phyloP scores from a whole-genome alignment of 2,329 filamentous ascomycete genomes.

The Colletotrichum theobromicola region DNA sequence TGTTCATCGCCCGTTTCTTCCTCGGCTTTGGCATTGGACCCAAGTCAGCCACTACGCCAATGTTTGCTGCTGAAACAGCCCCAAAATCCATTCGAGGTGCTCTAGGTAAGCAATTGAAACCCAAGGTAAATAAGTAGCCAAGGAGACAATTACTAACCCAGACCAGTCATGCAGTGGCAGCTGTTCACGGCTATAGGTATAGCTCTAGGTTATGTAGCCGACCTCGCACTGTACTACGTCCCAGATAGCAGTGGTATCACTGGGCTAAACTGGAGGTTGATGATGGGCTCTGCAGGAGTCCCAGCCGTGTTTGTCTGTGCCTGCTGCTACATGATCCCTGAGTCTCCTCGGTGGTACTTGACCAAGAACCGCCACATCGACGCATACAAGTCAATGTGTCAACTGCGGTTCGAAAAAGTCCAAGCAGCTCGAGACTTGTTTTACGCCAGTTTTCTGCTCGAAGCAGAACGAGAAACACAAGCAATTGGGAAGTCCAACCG shows the following conservation, averaged over 20 bases:
- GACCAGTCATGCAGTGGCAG: constrained; percentile 76
- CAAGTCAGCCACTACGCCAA: constrained; percentile 71
- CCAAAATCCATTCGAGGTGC: constrained; percentile 69
- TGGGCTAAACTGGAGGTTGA: constrained; percentile 70
- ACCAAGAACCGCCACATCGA: constrained; percentile 50
- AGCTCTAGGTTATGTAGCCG: constrained; percentile 63
- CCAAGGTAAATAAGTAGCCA: too few species aligned
- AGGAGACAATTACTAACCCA: too few species aligned
- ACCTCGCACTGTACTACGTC: constrained; percentile 65
- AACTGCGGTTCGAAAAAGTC: constrained; percentile 54
- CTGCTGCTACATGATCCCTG: constrained; percentile 56
- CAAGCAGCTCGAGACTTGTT: constrained; percentile 62
- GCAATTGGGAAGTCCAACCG: constrained; percentile 50
- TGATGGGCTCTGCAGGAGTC: constrained; percentile 71
- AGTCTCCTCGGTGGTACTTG: constrained; percentile 57
- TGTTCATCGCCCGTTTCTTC: constrained; percentile 73
- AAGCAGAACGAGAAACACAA: constrained; percentile 59
- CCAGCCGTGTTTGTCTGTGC: constrained; percentile 62
- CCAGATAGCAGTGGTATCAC: constrained; percentile 50
- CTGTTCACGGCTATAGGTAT: constrained; percentile 59
- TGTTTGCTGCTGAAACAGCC: constrained; percentile 73
- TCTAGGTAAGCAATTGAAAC: background rate
- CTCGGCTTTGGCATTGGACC: constrained; percentile 75
- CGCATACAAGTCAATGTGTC: constrained; percentile 51
- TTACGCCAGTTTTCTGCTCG: constrained; percentile 61